Percentiles rank a stretch among this genome's conserved stretches.
Conservation (phyloP, 2,329 filamentous ascomycete genomes). For the Colletotrichum tofieldiae region DNA sequence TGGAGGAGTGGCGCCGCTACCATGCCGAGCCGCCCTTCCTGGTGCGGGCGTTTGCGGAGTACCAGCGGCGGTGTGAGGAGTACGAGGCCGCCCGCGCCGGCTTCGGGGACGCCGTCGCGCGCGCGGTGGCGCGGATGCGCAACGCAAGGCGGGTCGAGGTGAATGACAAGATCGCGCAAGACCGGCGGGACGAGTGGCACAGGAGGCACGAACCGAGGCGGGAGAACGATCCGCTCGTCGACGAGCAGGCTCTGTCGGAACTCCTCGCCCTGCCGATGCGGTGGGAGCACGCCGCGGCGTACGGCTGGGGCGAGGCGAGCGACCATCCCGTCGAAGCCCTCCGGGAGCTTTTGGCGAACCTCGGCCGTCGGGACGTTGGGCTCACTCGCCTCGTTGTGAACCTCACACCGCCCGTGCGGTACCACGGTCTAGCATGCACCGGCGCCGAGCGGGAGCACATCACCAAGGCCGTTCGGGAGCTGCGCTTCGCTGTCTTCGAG, state of each 20-base stretch:
- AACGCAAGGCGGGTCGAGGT: background rate
- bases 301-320: too few relatives aligned
- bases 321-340: conserved; percentile 5
- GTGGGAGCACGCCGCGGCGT: background rate
- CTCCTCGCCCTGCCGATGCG: background rate
- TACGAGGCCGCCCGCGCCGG: background rate
- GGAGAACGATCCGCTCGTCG: background rate
- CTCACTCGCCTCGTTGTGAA: background rate
- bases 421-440: background rate
- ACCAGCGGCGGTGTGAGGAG: background rate
- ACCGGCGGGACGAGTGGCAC: background rate
- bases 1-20: background rate
- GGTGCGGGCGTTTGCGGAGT: background rate
- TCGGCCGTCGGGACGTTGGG: background rate
- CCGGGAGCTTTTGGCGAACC: background rate
- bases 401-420: background rate
- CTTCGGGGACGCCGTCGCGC: background rate
- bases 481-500: background rate
- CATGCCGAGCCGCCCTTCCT: background rate
- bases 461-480: background rate
- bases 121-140: background rate
- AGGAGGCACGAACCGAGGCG: background rate
- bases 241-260: background rate
- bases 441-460: background rate
- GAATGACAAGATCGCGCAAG: background rate